phyloP scores from a whole-genome alignment of 768 basidiomycete genomes.

The Xerocomellus dryophilus region DNA sequence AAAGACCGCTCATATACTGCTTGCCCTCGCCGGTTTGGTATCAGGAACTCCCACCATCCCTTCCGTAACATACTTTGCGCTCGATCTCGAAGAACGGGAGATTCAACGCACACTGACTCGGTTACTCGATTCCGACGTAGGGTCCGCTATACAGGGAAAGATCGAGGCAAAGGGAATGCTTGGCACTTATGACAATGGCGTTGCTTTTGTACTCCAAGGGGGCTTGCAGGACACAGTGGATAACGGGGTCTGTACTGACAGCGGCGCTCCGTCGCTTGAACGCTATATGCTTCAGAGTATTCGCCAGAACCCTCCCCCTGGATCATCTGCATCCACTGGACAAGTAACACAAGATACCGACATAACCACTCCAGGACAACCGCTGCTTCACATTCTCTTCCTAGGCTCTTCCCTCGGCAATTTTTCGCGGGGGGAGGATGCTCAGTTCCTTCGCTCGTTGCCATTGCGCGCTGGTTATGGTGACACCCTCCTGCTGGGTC shows the following conservation, averaged over 20 bases:
- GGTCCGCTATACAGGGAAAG: conserved; percentile 60
- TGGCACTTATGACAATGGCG: conserved; percentile 88
- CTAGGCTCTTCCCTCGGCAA: conserved; percentile 92
- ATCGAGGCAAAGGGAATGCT: conserved; percentile 81
- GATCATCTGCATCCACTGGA: conserved; percentile 34
- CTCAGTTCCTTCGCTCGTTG: conserved; percentile 69
- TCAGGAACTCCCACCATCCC: conserved; percentile 34
- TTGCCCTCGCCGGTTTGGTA: conserved; percentile 60
- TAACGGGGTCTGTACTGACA: not conserved
- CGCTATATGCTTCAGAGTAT: conserved; percentile 11
- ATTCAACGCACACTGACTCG: conserved; percentile 74
- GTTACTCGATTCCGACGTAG: conserved; percentile 62
- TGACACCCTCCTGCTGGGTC: conserved; percentile 86
- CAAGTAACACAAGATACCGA: not conserved
- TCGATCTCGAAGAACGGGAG: conserved; percentile 88
- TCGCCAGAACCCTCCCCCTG: conserved; percentile 37
- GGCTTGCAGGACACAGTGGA: conserved; percentile 17
- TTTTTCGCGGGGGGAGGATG: conserved; percentile 69
- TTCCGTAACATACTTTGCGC: conserved; percentile 82
- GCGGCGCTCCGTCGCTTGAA: not conserved
- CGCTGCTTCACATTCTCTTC: conserved; percentile 81
- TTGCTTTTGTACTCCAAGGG: conserved; percentile 66
- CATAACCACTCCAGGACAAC: conserved; percentile 46
- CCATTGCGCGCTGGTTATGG: conserved; percentile 71
- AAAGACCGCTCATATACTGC: conserved; percentile 84